A percentile compares a stretch with the other conserved stretches of the same genome.
These are phyloP conservation scores for Babesia ovata DNA, from an alignment of 169 alveolate species.

Conservation along the genomic window DNA sequence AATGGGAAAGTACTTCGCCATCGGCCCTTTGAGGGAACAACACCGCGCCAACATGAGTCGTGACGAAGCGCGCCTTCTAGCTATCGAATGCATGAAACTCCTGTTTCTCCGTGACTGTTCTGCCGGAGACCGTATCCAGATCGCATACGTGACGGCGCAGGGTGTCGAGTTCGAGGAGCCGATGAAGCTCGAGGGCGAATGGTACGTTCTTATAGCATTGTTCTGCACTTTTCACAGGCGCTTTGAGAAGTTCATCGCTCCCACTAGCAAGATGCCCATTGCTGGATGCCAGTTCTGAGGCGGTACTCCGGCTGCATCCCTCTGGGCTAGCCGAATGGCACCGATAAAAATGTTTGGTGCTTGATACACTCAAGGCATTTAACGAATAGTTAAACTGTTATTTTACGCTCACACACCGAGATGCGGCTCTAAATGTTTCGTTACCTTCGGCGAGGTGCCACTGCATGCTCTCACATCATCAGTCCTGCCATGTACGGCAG, in stretches of 20 bases:
- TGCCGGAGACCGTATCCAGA: constrained; percentile 60
- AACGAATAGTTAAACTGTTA: too few species aligned
- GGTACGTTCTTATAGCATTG: constrained; percentile 25
- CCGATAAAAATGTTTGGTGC: too few species aligned
- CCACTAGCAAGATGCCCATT: constrained; percentile 55
- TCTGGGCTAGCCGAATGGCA: too few species aligned
- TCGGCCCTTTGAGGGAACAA: constrained; percentile 69
- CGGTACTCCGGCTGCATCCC: not conserved
- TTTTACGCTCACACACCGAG: too few species aligned
- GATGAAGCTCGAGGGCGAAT: constrained; percentile 46
- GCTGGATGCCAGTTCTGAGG: constrained; percentile 66
- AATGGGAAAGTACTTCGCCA: constrained; percentile 70
- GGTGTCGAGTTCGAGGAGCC: constrained; percentile 63
- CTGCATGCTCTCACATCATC: too few species aligned
- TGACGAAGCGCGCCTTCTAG: constrained; percentile 57
- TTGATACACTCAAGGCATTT: too few species aligned
- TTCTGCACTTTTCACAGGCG: constrained; percentile 30
- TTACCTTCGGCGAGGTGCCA: too few species aligned
- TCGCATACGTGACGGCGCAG: constrained; percentile 50
- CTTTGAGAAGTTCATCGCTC: constrained; percentile 49
- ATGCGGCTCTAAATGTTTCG: too few species aligned
- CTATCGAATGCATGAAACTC: constrained; percentile 58
- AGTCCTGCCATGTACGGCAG: too few species aligned
- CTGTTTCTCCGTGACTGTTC: constrained; percentile 66
- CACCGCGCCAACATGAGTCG: constrained; percentile 47